Evolutionary conservation across 2,329 filamentous ascomycete species (phyloP).

Genomic region (Penicillium sp.): DNA sequence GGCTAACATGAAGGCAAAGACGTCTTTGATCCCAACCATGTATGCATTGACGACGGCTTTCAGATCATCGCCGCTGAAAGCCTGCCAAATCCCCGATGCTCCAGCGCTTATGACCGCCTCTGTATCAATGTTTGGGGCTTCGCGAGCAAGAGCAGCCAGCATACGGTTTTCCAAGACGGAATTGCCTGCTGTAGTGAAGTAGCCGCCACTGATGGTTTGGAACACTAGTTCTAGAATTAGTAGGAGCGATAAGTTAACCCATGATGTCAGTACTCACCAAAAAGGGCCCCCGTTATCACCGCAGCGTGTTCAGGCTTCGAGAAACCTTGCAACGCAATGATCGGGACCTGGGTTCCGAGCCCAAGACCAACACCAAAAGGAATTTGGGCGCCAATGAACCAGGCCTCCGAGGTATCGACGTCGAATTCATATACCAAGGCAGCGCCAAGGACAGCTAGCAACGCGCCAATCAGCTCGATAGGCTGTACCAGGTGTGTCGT

Average conservation of each 20-base stretch:
- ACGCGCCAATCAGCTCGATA: slow-evolving; percentile 21
- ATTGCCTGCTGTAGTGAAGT: slow-evolving; percentile 26
- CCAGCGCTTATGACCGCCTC: neutral
- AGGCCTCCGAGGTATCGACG: slow-evolving; percentile 15
- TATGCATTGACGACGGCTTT: neutral
- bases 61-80: neutral
- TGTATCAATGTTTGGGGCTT: neutral
- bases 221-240: slow-evolving; percentile 15
- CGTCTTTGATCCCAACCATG: slow-evolving; percentile 2
- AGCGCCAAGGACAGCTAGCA: slow-evolving; percentile 22
- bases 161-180: slow-evolving; percentile 27
- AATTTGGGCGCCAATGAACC: slow-evolving; percentile 23
- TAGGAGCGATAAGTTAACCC: neutral
- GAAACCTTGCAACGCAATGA: slow-evolving; percentile 14
- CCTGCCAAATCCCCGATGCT: neutral
- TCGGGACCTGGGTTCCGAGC: slow-evolving; percentile 4
- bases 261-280: slow-evolving; percentile 14
- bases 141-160: neutral
- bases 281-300: slow-evolving; percentile 21
- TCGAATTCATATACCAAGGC: slow-evolving; percentile 31
- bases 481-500: slow-evolving; percentile 23
- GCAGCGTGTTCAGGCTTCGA: slow-evolving; percentile 19
- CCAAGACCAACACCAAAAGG: slow-evolving; percentile 19
- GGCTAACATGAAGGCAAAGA: neutral
- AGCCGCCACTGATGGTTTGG: slow-evolving; percentile 20